A percentile compares a stretch with the other conserved stretches of the same genome.
Conservation (phyloP, 2,329 filamentous ascomycete species). For the Arthrobotrys pseudoclavata region DNA sequence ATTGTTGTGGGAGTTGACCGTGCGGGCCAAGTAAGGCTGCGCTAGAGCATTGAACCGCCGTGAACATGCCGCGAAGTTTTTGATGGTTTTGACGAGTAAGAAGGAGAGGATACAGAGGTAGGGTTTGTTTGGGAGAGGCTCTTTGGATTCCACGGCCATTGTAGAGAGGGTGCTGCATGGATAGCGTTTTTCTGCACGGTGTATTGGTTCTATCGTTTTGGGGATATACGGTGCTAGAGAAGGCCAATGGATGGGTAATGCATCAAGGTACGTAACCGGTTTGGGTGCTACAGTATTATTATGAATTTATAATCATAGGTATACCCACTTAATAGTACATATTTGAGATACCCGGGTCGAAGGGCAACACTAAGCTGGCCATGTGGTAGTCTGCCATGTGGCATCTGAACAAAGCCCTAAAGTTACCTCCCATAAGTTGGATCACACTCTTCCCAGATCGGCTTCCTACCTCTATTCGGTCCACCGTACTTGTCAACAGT, state of each 20-base stretch:
- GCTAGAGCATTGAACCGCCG: background rate
- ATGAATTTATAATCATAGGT: too few species aligned
- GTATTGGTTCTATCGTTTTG: too few species aligned
- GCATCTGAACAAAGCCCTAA: background rate
- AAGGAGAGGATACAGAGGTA: background rate
- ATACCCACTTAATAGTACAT: too few species aligned
- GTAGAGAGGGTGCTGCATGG: too few species aligned
- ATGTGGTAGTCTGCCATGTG: background rate
- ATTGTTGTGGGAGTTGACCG: background rate
- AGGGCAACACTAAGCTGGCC: too few species aligned
- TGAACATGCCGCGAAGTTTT: background rate
- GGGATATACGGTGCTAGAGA: too few species aligned
- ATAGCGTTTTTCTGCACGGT: too few species aligned
- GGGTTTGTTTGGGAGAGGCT: background rate
- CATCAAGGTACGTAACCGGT: too few species aligned
- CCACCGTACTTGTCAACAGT: background rate
- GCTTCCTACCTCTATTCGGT: background rate
- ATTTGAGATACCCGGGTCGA: too few species aligned
- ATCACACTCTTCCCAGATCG: constrained; percentile 2
- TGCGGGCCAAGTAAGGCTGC: background rate
- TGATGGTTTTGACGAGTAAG: background rate
- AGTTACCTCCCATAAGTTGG: background rate
- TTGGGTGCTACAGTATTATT: too few species aligned
- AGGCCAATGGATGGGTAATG: too few species aligned
- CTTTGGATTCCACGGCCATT: background rate